phyloP scores from a whole-genome alignment of 2,329 filamentous ascomycete species.

The Mycocentrospora acerina region DNA sequence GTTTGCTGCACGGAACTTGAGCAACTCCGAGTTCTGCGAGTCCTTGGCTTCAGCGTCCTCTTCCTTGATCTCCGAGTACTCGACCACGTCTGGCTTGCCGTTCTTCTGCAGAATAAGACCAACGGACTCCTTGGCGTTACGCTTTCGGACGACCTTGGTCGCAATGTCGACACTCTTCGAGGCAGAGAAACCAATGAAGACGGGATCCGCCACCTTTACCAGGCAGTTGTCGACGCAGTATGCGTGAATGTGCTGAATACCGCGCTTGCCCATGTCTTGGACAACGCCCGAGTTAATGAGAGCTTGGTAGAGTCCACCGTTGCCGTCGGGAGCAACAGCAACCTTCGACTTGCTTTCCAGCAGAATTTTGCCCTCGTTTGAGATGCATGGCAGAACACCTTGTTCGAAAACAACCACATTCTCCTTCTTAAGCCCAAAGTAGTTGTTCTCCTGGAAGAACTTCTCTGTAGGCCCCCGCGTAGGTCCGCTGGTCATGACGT shows the following conservation, averaged over 20 bases:
- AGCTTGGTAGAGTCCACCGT: conserved; percentile 94
- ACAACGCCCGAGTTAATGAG: conserved; percentile 78
- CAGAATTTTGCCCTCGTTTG: conserved; percentile 95
- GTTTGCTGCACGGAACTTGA: conserved; percentile 97
- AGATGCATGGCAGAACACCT: conserved; percentile 93
- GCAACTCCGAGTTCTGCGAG: conserved; percentile 72
- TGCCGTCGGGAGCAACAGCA: conserved; percentile 94
- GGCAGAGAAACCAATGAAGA: conserved; percentile 92
- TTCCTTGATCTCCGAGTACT: conserved; percentile 95
- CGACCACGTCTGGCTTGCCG: conserved; percentile 93
- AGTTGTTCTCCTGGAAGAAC: conserved; percentile 86
- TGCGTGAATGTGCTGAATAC: conserved; percentile 91
- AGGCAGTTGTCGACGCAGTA: conserved; percentile 99
- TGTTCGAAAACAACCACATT: conserved; percentile 96
- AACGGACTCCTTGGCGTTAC: conserved; percentile 92
- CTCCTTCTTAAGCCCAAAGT: conserved; percentile 83
- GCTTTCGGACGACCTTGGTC: conserved; percentile 99
- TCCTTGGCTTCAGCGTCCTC: conserved; percentile 89
- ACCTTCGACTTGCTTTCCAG: conserved; percentile 87
- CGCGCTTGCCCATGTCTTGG: conserved; percentile 83
- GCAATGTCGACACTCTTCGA: conserved; percentile 89
- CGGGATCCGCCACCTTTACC: conserved; percentile 96
- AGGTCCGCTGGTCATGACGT: conserved; percentile 98
- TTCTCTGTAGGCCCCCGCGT: conserved; percentile 88
- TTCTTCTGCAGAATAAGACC: conserved; percentile 94